Evolutionary conservation across 306 rosid species (phyloP).

Genomic region (Oxytropis ochrocephala): DNA sequence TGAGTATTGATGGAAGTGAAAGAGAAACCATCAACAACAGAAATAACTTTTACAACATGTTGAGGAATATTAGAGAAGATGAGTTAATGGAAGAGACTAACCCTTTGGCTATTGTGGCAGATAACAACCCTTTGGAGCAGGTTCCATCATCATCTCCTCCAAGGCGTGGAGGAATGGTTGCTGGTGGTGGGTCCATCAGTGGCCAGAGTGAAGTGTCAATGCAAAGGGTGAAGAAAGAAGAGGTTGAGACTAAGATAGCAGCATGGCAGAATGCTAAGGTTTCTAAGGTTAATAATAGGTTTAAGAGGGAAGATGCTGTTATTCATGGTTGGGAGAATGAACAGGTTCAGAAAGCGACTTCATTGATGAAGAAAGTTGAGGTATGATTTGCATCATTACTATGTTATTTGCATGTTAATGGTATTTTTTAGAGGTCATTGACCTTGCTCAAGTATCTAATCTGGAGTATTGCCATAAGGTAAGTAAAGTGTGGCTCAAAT

Average conservation of each 20-base stretch:
- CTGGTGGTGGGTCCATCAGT: neutral
- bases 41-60: neutral
- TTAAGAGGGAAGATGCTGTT: conserved; percentile 81
- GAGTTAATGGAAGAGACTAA: conserved; percentile 58
- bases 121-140: conserved; percentile 34
- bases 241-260: conserved; percentile 62
- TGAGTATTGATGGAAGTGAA: neutral
- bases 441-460: no score
- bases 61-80: conserved; percentile 65
- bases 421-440: no score
- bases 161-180: neutral
- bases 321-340: conserved; percentile 73
- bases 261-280: conserved; percentile 88
- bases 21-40: neutral
- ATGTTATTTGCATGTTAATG: neutral
- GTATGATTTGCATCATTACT: conserved; percentile 31
- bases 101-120: conserved; percentile 80
- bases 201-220: conserved; percentile 37
- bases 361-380: conserved; percentile 90
- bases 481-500: no score
- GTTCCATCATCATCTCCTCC: conserved; percentile 18
- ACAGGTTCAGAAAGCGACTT: conserved; percentile 64
- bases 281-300: conserved; percentile 74
- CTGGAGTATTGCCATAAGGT: no score
- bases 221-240: conserved; percentile 69